Percentiles rank a stretch among this genome's conserved stretches.
These are phyloP conservation scores for Artemisia annua DNA, from an alignment of 129 eudicot species.

Conservation along the genomic window DNA sequence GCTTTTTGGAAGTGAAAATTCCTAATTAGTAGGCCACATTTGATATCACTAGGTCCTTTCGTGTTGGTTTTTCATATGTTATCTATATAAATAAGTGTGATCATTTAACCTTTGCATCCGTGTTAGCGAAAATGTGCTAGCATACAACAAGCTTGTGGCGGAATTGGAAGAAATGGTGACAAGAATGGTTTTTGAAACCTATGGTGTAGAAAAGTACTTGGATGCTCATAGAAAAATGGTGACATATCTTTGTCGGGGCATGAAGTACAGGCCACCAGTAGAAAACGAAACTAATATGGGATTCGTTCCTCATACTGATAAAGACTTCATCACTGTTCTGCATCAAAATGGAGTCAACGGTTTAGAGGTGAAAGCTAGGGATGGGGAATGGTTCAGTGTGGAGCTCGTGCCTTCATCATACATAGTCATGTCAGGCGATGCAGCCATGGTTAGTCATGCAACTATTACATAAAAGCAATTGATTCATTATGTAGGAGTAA, in stretches of 20 bases:
- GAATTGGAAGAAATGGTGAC: slow-evolving; percentile 66
- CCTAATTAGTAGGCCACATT: no score
- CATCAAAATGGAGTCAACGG: slow-evolving; percentile 72
- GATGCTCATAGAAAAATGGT: slow-evolving; percentile 35
- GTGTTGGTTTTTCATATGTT: no score
- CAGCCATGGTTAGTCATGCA: slow-evolving; percentile 49
- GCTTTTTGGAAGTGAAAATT: no score
- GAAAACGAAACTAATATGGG: slow-evolving; percentile 52
- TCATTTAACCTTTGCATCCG: neutral
- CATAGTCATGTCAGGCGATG: slow-evolving; percentile 78
- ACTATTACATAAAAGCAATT: neutral
- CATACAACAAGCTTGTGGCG: slow-evolving; percentile 45
- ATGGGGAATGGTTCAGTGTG: slow-evolving; percentile 71
- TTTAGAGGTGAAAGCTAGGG: slow-evolving; percentile 66
- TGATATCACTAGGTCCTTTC: no score
- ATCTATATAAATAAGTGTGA: neutral
- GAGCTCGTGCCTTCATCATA: slow-evolving; percentile 60
- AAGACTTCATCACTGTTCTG: slow-evolving; percentile 62
- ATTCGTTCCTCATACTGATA: slow-evolving; percentile 71
- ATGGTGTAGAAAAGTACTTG: slow-evolving; percentile 55
- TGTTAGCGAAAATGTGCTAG: slow-evolving; percentile 41
- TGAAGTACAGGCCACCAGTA: slow-evolving; percentile 56
- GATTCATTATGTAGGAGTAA: neutral
- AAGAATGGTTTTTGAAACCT: slow-evolving; percentile 61
- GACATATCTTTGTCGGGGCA: slow-evolving; percentile 64